Conservation (phyloP, 2,329 filamentous ascomycete species). For the Penicillium sp. region DNA sequence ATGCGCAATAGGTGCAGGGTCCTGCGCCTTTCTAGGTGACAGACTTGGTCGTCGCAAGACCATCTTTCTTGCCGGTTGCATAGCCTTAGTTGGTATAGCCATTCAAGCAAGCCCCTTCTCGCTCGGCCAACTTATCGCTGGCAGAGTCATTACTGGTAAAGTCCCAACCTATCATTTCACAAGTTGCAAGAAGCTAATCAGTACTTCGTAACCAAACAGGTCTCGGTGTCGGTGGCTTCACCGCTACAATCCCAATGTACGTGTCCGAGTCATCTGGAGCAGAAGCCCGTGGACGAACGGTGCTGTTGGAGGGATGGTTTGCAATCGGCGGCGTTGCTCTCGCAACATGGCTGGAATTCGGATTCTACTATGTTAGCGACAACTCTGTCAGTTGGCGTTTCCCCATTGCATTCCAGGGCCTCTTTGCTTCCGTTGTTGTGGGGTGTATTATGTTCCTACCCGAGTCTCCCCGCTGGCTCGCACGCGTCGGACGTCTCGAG, state of each 20-base stretch:
- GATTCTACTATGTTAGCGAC: conserved; percentile 38
- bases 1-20: conserved; percentile 21
- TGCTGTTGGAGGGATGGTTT: conserved; percentile 20
- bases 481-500: conserved; percentile 49
- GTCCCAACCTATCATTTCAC: neutral
- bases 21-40: conserved; percentile 16
- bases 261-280: conserved; percentile 19
- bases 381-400: conserved; percentile 30
- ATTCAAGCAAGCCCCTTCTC: conserved; percentile 19
- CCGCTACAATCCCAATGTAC: conserved; percentile 27
- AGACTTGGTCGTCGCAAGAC: conserved; percentile 20
- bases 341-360: conserved; percentile 43
- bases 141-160: conserved; percentile 18
- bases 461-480: conserved; percentile 54
- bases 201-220: conserved; percentile 5
- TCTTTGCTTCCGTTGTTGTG: conserved; percentile 37
- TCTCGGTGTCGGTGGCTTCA: conserved; percentile 26
- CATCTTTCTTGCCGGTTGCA: conserved; percentile 17
- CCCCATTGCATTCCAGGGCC: conserved; percentile 32
- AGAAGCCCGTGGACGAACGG: conserved; percentile 20
- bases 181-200: neutral
- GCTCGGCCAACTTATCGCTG: conserved; percentile 5
- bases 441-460: conserved; percentile 37
- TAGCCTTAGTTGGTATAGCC: conserved; percentile 14
- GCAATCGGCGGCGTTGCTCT: conserved; percentile 18